phyloP scores from a whole-genome alignment of 1,284 basidiomycete species.

The Boletus semigastroideus region DNA sequence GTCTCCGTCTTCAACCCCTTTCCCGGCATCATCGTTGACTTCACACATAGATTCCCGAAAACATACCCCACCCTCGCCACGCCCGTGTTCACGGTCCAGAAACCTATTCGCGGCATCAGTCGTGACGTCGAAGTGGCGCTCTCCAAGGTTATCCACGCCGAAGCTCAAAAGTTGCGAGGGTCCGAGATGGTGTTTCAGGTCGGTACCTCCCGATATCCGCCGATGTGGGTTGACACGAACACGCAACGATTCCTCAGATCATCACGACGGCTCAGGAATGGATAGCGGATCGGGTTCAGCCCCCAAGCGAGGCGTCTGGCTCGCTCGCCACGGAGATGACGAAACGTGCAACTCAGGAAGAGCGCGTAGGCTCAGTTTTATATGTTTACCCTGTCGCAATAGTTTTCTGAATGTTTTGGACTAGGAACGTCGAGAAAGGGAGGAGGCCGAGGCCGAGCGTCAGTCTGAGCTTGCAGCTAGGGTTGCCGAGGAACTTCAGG shows the following conservation, averaged over 20 bases:
- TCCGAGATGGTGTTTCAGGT: conserved; percentile 76
- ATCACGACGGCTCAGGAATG: conserved; percentile 68
- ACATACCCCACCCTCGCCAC: conserved; percentile 70
- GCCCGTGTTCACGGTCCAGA: conserved; percentile 66
- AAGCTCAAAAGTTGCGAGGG: conserved; percentile 61
- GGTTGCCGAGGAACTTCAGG: conserved; percentile 55
- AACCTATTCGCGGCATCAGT: conserved; percentile 57
- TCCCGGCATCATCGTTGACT: neutral
- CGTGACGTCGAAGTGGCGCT: conserved; percentile 54
- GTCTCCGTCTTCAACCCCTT: conserved; percentile 19
- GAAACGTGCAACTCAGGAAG: conserved; percentile 63
- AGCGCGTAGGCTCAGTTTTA: conserved; percentile 43
- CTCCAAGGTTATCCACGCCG: conserved; percentile 54
- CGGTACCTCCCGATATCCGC: conserved; percentile 18
- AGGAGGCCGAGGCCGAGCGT: conserved; percentile 51
- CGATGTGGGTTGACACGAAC: conserved; percentile 3
- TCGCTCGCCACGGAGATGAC: conserved; percentile 77
- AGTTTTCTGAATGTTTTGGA: conserved; percentile 3
- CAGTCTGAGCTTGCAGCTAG: conserved; percentile 48
- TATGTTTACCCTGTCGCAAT: neutral
- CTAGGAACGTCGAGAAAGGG: conserved; percentile 38
- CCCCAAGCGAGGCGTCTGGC: conserved; percentile 55
- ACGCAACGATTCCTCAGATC: conserved; percentile 43
- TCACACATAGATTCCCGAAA: conserved; percentile 60
- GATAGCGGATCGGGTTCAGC: conserved; percentile 57